Evolutionary conservation across 1,139 yeast genomes (phyloP), one percentile per base, ranked within the genome.

Genomic region (Wickerhamomyces sp.): DNA sequence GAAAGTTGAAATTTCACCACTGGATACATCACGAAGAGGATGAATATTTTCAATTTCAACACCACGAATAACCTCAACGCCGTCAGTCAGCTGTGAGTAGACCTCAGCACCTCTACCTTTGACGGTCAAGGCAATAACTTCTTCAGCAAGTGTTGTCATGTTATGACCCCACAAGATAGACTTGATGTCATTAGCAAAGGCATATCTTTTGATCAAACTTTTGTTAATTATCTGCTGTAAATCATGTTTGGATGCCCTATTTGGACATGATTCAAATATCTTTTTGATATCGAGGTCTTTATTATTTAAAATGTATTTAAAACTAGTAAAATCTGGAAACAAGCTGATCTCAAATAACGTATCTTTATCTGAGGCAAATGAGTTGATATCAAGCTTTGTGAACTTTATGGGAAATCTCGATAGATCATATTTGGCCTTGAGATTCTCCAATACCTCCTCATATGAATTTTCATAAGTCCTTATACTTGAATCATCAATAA

Each of bases 31-130:
- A 44, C 91, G 73, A 46, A 90, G 65, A 1, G 98, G 97, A 59
- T 76, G 85, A 8, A 83, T 59, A 14, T 77, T 66, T 36, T 72
- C 72, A 37, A 81, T 57, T 7, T 49, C 48, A 14, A 58, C 63
- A 13, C 59, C 59, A 38, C 59, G 68, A 2, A 63, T 62, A 2
- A 55, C 64, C 1, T 64, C 61, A 0, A 56, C 53, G 18, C 72
- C 75, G 55, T 79, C 79, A n/a, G 79, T 68, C 37, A 84, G 63
- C 13, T 71, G 64, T 13, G 66, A 61, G 37, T 87, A 76, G 10
- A 91, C 75, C 32, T 74, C 75, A 2, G 84, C 72, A 0, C 98
- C 98, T 50, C 96, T 75, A 9, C 99, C 99, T 57, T 85, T 87
- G n/a, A 91, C 91, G 0, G 96, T 84, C 47, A 85, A 68, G 0